A percentile compares a stretch with the other conserved stretches of the same genome.
These are phyloP conservation scores for Sordariomycetes sp. DNA, from an alignment of 2,329 filamentous ascomycete genomes.

Conservation along the genomic window DNA sequence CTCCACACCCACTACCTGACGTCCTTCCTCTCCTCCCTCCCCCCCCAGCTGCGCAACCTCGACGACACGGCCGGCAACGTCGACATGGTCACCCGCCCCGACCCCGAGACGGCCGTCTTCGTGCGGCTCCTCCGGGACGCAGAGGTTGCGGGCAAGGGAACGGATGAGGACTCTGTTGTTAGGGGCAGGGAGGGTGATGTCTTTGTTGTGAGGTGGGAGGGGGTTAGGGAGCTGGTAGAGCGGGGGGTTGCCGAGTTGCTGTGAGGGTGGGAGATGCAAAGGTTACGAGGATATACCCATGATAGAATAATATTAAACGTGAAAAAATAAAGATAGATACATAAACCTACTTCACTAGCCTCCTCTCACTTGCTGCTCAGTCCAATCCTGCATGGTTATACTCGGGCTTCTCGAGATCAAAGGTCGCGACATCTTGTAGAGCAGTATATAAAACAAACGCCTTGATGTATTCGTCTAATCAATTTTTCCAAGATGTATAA, in stretches of 20 bases:
- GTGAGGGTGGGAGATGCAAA: slow-evolving; percentile 17
- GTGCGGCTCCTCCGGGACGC: slow-evolving; percentile 55
- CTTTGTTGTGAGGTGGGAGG: slow-evolving; percentile 60
- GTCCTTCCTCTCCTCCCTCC: slow-evolving; percentile 77
- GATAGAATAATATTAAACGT: neutral
- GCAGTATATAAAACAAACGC: too few species aligned
- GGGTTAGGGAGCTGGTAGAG: slow-evolving; percentile 49
- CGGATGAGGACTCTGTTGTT: slow-evolving; percentile 47
- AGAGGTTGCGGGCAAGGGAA: slow-evolving; percentile 45
- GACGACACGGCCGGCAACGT: slow-evolving; percentile 85
- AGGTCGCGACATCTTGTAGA: neutral
- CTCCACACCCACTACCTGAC: slow-evolving; percentile 74
- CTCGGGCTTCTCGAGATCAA: neutral
- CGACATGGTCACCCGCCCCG: slow-evolving; percentile 84
- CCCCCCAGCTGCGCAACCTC: slow-evolving; percentile 62
- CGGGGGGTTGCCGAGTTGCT: slow-evolving; percentile 44
- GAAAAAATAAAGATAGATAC: neutral
- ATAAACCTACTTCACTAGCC: too few species aligned
- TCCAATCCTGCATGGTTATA: neutral
- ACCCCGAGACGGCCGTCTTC: slow-evolving; percentile 75
- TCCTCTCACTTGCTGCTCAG: neutral
- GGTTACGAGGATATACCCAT: neutral
- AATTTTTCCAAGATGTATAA: neutral
- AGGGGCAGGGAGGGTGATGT: slow-evolving; percentile 49
- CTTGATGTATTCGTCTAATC: neutral